A percentile compares a stretch with the other conserved stretches of the same genome.
These are phyloP conservation scores for Fusarium praegraminearum DNA, from an alignment of 2,329 filamentous ascomycete genomes.

Conservation along the genomic window DNA sequence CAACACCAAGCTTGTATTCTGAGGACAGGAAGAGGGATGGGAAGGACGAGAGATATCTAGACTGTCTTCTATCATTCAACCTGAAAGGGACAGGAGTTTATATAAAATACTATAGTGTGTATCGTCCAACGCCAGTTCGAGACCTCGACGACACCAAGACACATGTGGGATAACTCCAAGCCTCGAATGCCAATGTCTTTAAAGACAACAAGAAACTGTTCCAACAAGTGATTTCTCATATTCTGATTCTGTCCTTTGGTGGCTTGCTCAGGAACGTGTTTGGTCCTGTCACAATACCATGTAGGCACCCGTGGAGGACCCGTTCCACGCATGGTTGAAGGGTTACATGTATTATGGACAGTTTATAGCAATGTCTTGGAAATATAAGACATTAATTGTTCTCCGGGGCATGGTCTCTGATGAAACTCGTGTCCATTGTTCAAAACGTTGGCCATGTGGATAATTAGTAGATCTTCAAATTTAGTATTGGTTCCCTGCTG, in stretches of 20 bases:
- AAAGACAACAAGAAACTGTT: not conserved
- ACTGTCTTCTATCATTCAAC: not conserved
- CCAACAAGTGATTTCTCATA: not conserved
- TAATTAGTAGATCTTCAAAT: not conserved
- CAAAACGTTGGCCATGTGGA: not conserved
- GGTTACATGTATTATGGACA: not conserved
- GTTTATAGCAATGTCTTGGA: accelerated
- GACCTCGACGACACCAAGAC: conserved; percentile 5
- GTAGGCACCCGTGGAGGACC: not conserved
- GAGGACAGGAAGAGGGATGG: accelerated
- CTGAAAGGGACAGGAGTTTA: not conserved
- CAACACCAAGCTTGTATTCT: not conserved
- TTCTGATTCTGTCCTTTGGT: not conserved
- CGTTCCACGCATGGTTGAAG: too few relatives aligned
- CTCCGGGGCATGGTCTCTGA: too few relatives aligned
- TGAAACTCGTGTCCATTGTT: not conserved
- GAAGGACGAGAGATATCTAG: not conserved
- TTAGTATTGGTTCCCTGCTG: not conserved
- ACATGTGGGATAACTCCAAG: not conserved
- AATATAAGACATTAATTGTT: not conserved
- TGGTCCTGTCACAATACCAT: not conserved
- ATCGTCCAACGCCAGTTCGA: conserved; percentile 11
- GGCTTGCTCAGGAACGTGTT: conserved; percentile 9
- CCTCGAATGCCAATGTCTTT: conserved; percentile 11
- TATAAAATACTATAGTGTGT: conserved; percentile 22